Evolutionary conservation across 2,329 filamentous ascomycete genomes (phyloP).

Genomic region (Fusarium miscanthi): DNA sequence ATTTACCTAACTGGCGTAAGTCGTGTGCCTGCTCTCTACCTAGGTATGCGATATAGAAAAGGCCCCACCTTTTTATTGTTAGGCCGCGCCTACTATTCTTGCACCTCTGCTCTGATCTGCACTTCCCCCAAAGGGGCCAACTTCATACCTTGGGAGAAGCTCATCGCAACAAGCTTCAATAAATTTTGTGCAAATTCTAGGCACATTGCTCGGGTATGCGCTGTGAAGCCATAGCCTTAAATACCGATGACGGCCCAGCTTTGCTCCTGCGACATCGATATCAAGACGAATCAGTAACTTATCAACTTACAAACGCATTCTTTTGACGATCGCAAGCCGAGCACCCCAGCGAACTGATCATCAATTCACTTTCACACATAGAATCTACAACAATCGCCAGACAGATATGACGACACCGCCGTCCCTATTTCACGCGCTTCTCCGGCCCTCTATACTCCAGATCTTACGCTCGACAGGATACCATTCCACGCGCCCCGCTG

Average conservation of each 20-base stretch:
- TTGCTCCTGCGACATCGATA: slow-evolving; percentile 42
- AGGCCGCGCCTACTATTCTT: slow-evolving; percentile 13
- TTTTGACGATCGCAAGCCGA: slow-evolving; percentile 4
- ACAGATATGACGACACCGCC: slow-evolving; percentile 58
- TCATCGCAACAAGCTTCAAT: slow-evolving; percentile 13
- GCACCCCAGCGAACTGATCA: not conserved
- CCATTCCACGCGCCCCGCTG: slow-evolving; percentile 81
- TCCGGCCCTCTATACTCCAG: slow-evolving; percentile 88
- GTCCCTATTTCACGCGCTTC: slow-evolving; percentile 75
- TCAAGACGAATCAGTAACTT: slow-evolving; percentile 36
- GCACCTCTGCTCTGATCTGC: slow-evolving; percentile 30
- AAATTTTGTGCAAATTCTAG: slow-evolving; percentile 1
- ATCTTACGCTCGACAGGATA: slow-evolving; percentile 93
- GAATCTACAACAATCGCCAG: not conserved
- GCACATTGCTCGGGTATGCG: slow-evolving; percentile 46
- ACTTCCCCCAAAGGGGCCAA: slow-evolving; percentile 22
- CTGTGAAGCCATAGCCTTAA: slow-evolving; percentile 35
- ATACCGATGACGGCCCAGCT: slow-evolving; percentile 47
- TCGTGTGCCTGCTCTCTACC: not conserved
- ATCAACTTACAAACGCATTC: slow-evolving; percentile 1
- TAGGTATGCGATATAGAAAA: not conserved
- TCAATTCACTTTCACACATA: not conserved
- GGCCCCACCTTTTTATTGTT: slow-evolving; percentile 26
- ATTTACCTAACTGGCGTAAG: not conserved
- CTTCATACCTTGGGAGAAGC: slow-evolving; percentile 8